These are phyloP conservation scores for Candida alai DNA, from an alignment of 805 yeast genomes.

Conservation along the genomic window DNA sequence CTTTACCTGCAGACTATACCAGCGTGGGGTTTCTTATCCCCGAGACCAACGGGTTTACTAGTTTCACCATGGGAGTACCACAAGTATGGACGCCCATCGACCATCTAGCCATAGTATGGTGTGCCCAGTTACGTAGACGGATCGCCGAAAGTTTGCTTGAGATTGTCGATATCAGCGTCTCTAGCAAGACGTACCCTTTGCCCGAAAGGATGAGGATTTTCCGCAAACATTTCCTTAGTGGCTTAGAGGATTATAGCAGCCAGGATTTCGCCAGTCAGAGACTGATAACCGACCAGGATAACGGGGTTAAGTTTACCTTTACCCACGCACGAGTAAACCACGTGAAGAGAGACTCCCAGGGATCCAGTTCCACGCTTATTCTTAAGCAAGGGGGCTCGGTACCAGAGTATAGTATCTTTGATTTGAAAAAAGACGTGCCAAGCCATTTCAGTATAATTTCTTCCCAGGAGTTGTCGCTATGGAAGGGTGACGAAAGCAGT, in stretches of 20 bases:
- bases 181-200: conserved; percentile 50
- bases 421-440: too few relatives aligned
- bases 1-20: conserved; percentile 89
- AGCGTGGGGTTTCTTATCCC: conserved; percentile 71
- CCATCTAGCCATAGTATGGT: conserved; percentile 95
- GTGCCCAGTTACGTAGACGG: conserved; percentile 73
- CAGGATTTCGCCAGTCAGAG: conserved; percentile 1
- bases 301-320: neutral
- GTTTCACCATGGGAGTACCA: conserved; percentile 82
- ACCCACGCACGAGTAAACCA: too few relatives aligned
- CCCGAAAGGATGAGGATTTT: conserved; percentile 57
- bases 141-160: conserved; percentile 59
- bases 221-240: conserved; percentile 44
- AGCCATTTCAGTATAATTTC: too few relatives aligned
- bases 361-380: too few relatives aligned
- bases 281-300: too few relatives aligned
- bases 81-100: conserved; percentile 92
- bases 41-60: conserved; percentile 71
- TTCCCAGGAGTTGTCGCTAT: neutral
- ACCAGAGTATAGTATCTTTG: too few relatives aligned
- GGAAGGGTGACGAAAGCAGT: neutral
- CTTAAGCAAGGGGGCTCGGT: too few relatives aligned
- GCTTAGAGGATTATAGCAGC: conserved; percentile 41
- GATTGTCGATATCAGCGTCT: conserved; percentile 47
- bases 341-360: too few relatives aligned